Percentiles rank a stretch among this genome's conserved stretches.
Evolutionary conservation across 345 rosid genomes (phyloP).

Genomic region (Iberis pinnata): DNA sequence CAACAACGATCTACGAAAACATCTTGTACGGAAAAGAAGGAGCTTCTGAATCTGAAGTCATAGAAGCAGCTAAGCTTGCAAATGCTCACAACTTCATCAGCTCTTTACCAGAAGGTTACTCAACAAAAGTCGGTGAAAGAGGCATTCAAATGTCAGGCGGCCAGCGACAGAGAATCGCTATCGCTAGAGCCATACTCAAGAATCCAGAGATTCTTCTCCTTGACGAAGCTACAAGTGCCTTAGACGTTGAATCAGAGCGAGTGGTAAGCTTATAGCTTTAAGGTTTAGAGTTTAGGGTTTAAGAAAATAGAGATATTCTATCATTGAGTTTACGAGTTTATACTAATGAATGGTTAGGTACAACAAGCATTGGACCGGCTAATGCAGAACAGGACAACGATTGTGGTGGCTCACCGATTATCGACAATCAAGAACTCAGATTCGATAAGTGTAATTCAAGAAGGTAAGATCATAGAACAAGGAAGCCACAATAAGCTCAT

Average conservation of each 20-base stretch:
- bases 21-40: slow-evolving; percentile 85
- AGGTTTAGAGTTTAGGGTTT: neutral
- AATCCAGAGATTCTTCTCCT: slow-evolving; percentile 78
- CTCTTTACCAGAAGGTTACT: slow-evolving; percentile 75
- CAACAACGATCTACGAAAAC: slow-evolving; percentile 72
- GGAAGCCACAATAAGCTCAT: slow-evolving; percentile 70
- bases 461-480: slow-evolving; percentile 66
- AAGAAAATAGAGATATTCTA: neutral
- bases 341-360: slow-evolving; percentile 24
- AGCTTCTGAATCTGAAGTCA: slow-evolving; percentile 66
- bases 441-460: slow-evolving; percentile 70
- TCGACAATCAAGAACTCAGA: slow-evolving; percentile 81
- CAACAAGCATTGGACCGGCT: slow-evolving; percentile 80
- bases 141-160: slow-evolving; percentile 90
- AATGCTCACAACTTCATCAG: slow-evolving; percentile 82
- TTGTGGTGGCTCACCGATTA: slow-evolving; percentile 83
- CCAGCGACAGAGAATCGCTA: slow-evolving; percentile 86
- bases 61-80: slow-evolving; percentile 77
- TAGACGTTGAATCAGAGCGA: slow-evolving; percentile 77
- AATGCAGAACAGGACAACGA: slow-evolving; percentile 68
- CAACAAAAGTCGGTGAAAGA: slow-evolving; percentile 75
- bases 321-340: neutral
- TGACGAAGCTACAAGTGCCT: slow-evolving; percentile 93
- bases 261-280: slow-evolving; percentile 29
- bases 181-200: slow-evolving; percentile 84